These are phyloP conservation scores for Quercus mongolica DNA, from an alignment of 306 rosid species.

Conservation along the genomic window DNA sequence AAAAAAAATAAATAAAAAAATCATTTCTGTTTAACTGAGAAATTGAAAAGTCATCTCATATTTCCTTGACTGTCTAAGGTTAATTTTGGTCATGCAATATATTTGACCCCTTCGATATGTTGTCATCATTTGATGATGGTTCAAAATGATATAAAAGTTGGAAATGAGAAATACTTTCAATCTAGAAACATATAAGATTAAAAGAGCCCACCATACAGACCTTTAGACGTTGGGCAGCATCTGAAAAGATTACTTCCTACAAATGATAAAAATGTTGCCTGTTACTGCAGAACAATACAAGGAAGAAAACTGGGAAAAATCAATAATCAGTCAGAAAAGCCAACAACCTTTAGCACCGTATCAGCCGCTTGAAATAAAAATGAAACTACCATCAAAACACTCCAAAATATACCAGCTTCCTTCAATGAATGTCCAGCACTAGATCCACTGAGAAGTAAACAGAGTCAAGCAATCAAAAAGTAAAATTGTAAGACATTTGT, in stretches of 20 bases:
- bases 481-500: not conserved
- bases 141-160: slow-evolving; percentile 8
- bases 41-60: slow-evolving; percentile 13
- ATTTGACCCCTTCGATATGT: not conserved
- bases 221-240: slow-evolving; percentile 58
- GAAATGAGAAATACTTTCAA: not conserved
- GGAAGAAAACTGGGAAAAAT: slow-evolving; percentile 18
- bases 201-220: slow-evolving; percentile 28
- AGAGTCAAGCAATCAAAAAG: slow-evolving; percentile 19
- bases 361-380: slow-evolving; percentile 88
- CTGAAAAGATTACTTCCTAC: slow-evolving; percentile 74
- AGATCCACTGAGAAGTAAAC: slow-evolving; percentile 61
- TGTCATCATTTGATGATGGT: not conserved
- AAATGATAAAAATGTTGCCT: slow-evolving; percentile 28
- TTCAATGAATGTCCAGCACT: slow-evolving; percentile 70
- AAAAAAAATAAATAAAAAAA: not conserved
- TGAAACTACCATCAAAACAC: slow-evolving; percentile 80
- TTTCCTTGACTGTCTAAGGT: not conserved
- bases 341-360: slow-evolving; percentile 75
- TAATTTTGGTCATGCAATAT: not conserved
- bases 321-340: slow-evolving; percentile 7
- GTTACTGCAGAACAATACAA: slow-evolving; percentile 23
- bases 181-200: slow-evolving; percentile 8
- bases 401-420: slow-evolving; percentile 88
- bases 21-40: not conserved